A percentile compares a stretch with the other conserved stretches of the same genome.
Conservation (phyloP, 768 basidiomycete genomes). For the Trametopsis cervina region DNA sequence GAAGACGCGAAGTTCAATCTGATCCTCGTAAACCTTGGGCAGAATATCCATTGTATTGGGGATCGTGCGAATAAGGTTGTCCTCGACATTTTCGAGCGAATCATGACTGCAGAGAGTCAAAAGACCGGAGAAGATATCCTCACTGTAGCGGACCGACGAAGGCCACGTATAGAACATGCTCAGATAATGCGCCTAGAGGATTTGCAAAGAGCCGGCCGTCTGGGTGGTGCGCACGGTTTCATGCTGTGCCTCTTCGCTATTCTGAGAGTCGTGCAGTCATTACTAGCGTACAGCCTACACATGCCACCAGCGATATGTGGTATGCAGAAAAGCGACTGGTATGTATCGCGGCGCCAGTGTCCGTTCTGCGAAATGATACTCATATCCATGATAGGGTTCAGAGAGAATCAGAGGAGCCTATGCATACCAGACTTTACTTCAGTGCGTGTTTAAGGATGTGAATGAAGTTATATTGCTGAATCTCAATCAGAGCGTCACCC, state of each 20-base stretch:
- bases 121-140: conserved; percentile 17
- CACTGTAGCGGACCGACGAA: conserved; percentile 35
- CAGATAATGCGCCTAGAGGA: conserved; percentile 78
- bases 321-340: conserved; percentile 84
- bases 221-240: conserved; percentile 53
- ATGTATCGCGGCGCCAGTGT: conserved; percentile 9
- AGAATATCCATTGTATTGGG: conserved; percentile 89
- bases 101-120: conserved; percentile 30
- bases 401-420: conserved; percentile 84
- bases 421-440: conserved; percentile 74
- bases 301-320: conserved; percentile 88
- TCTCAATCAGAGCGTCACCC: conserved; percentile 36
- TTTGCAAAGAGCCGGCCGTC: conserved; percentile 54
- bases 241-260: background rate
- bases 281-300: conserved; percentile 89
- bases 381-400: conserved; percentile 45
- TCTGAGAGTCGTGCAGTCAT: conserved; percentile 50
- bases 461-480: background rate
- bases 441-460: conserved; percentile 35
- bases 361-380: background rate
- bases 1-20: background rate
- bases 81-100: conserved; percentile 74
- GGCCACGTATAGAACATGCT: conserved; percentile 88
- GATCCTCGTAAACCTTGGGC: background rate
- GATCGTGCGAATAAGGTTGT: conserved; percentile 83